Evolutionary conservation across 345 rosid species (phyloP), one percentile per base, ranked within the genome.

Genomic region (Erodium maritimum): DNA sequence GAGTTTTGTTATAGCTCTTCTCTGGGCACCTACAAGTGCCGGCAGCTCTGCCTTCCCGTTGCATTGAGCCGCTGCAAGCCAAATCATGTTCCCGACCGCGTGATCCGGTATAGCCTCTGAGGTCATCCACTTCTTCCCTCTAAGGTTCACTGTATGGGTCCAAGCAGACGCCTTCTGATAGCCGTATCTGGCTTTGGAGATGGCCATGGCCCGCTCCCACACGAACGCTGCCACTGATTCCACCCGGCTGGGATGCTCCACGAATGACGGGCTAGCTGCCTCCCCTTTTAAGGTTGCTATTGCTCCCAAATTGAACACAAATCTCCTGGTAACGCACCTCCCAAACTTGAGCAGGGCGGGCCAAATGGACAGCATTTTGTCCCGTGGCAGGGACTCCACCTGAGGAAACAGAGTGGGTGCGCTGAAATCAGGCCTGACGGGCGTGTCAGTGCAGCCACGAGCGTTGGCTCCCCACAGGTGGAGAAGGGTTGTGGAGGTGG

Each of bases 191-290:
- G 61, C 52, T 65, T 73, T 71, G 11, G 62, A 62, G 5, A 65
- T 70, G 23, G 65, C 29, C 69, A 72, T 71, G 20, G 64, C 71
- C 34, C 62, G 48, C 65, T 68, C 72, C 74, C 80, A 72, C 19
- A 82, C 68, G 21, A 80, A 69, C 50, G 85, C 83, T 14, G 81
- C 69, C 8, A 82, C 78, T 17, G 67, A 78, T 58, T 82, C 86
- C 0, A 79, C 71, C 45, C 83, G 61, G 14, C 85, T 73, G 0
- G 83, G 85, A 20, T 72, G 70, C 19, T 22, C 60, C 59, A 79
- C 76, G 14, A 50, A 21, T 12, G 59, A 60, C 18, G 63, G 56
- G 58, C 73, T 69, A 2, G 74, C 65, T 23, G 71, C 77, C 34
- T 22, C 70, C 17, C 54, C 61, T 71, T 67, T 79, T 7, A 79